A percentile compares a stretch with the other conserved stretches of the same genome.
Evolutionary conservation across 495 filamentous ascomycete genomes (phyloP).

Genomic region (Echria macrotheca): DNA sequence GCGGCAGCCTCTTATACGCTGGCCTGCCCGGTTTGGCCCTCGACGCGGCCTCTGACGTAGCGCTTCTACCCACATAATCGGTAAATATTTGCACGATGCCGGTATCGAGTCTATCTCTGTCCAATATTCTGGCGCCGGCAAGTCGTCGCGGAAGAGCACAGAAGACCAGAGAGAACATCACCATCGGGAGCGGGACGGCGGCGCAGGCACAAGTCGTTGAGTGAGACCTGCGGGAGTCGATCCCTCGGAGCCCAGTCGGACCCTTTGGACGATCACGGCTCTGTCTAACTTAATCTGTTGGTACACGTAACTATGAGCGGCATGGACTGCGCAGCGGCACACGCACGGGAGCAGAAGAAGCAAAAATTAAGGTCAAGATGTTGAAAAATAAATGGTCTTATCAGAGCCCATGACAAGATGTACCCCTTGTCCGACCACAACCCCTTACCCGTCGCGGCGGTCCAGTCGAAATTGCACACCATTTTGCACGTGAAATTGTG

Average conservation of each 20-base stretch:
- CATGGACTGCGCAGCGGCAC: conserved; percentile 2
- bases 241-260: conserved; percentile 4
- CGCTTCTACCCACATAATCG: conserved; percentile 23
- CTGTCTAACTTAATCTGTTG: conserved; percentile 1
- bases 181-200: conserved; percentile 4
- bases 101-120: conserved; percentile 22
- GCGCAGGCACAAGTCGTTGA: neutral
- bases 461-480: conserved; percentile 1
- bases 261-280: conserved; percentile 6
- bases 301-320: conserved; percentile 5
- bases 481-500: conserved; percentile 6
- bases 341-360: neutral
- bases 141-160: conserved; percentile 15
- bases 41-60: conserved; percentile 27
- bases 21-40: conserved; percentile 8
- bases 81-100: conserved; percentile 13
- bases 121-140: conserved; percentile 17
- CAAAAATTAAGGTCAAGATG: neutral
- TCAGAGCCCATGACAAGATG: conserved; percentile 4
- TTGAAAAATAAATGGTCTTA: neutral
- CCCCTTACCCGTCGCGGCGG: neutral
- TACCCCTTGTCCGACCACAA: conserved; percentile 3
- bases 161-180: conserved; percentile 10
- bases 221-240: conserved; percentile 3
- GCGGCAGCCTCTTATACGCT: conserved; percentile 27